Evolutionary conservation across 192 early-diverging fungal genomes (phyloP).

Genomic region (Entomortierella parvispora): DNA sequence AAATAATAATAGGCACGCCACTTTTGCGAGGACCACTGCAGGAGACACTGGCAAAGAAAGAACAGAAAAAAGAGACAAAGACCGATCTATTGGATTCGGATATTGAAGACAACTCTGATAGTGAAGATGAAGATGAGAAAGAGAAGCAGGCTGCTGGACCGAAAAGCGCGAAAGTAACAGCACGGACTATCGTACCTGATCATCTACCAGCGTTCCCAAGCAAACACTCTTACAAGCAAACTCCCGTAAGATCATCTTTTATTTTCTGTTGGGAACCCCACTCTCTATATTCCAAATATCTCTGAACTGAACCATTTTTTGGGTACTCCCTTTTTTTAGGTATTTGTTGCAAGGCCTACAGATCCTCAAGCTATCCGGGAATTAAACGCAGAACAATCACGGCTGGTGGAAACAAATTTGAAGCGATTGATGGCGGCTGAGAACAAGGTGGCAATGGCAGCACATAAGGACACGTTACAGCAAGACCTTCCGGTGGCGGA

Average conservation of each 20-base stretch:
- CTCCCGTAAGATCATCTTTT: slow-evolving; percentile 53
- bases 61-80: slow-evolving; percentile 28
- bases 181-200: slow-evolving; percentile 57
- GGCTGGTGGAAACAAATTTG: slow-evolving; percentile 64
- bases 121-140: slow-evolving; percentile 40
- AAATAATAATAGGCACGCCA: slow-evolving; percentile 18
- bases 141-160: slow-evolving; percentile 6
- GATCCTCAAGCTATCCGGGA: slow-evolving; percentile 62
- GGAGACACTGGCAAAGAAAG: slow-evolving; percentile 35
- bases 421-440: slow-evolving; percentile 57
- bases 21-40: slow-evolving; percentile 37
- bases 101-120: slow-evolving; percentile 51
- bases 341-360: slow-evolving; percentile 62
- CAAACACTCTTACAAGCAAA: slow-evolving; percentile 67
- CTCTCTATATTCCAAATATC: neutral
- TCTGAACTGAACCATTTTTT: neutral
- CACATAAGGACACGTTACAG: slow-evolving; percentile 36
- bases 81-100: slow-evolving; percentile 30
- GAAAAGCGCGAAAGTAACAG: slow-evolving; percentile 31
- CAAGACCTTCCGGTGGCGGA: slow-evolving; percentile 11
- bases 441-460: slow-evolving; percentile 46
- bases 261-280: neutral
- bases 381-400: slow-evolving; percentile 63
- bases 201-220: slow-evolving; percentile 62
- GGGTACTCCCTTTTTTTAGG: slow-evolving; percentile 35